These are phyloP conservation scores for Aspergillus haitiensis DNA, from an alignment of 495 filamentous ascomycete genomes.

Conservation along the genomic window DNA sequence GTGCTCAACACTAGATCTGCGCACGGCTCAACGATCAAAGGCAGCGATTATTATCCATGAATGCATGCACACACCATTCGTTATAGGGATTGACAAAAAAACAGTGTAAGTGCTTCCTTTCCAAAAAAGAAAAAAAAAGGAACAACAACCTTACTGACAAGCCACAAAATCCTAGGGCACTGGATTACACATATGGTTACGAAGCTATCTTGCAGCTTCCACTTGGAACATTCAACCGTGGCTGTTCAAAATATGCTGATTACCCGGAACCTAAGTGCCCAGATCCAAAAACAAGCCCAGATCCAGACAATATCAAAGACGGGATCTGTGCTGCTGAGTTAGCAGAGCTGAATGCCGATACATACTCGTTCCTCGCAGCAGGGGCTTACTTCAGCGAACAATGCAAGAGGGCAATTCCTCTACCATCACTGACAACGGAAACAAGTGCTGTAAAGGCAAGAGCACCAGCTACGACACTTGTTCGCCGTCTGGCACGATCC, in stretches of 20 bases:
- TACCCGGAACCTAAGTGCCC: neutral
- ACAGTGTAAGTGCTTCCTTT: neutral
- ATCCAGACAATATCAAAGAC: neutral
- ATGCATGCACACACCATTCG: neutral
- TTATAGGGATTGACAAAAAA: neutral
- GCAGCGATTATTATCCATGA: neutral
- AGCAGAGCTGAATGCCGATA: neutral
- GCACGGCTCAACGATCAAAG: neutral
- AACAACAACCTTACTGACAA: neutral
- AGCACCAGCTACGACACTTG: neutral
- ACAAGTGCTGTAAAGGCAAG: too few relatives aligned
- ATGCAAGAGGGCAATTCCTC: neutral
- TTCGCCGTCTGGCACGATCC: neutral
- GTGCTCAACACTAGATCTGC: neutral
- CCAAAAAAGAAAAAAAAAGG: neutral
- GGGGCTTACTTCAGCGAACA: neutral
- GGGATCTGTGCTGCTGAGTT: neutral
- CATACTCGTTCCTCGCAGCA: neutral
- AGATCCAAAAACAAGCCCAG: neutral
- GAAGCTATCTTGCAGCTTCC: neutral
- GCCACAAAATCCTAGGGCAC: neutral
- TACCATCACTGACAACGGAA: neutral
- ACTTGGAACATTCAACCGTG: neutral
- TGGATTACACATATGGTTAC: neutral
- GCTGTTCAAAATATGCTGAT: neutral